A percentile compares a stretch with the other conserved stretches of the same genome.
phyloP scores from a whole-genome alignment of 352 stramenopile genomes.

The Phytophthora fragariaefolia region DNA sequence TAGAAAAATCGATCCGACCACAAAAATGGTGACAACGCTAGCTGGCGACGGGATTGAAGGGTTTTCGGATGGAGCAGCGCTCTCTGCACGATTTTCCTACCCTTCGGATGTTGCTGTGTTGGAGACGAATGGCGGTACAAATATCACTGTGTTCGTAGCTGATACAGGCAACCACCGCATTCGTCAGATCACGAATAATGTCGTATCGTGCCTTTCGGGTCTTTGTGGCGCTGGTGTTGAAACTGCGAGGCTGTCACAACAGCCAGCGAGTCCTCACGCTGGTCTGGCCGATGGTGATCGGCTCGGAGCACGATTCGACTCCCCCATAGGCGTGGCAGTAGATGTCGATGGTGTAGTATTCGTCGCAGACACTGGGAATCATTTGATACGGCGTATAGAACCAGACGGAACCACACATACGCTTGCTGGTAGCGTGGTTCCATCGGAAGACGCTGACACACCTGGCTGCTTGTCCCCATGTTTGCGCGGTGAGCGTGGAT shows the following conservation, averaged over 20 bases:
- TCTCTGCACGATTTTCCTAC: slow-evolving; percentile 61
- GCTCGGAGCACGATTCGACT: slow-evolving; percentile 89
- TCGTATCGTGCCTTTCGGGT: slow-evolving; percentile 90
- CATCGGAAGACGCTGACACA: slow-evolving; percentile 67
- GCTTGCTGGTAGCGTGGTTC: slow-evolving; percentile 63
- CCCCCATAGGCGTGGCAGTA: slow-evolving; percentile 89
- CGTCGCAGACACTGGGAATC: slow-evolving; percentile 97
- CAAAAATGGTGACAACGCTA: slow-evolving; percentile 56
- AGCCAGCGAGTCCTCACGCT: slow-evolving; percentile 66
- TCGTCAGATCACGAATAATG: slow-evolving; percentile 62
- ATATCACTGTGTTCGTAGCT: slow-evolving; percentile 67
- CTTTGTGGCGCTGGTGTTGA: slow-evolving; percentile 85
- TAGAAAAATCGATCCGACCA: slow-evolving; percentile 69
- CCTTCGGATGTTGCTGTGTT: slow-evolving; percentile 73
- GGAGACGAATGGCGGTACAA: slow-evolving; percentile 40
- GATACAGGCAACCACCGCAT: slow-evolving; percentile 89
- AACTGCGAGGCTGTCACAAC: slow-evolving; percentile 44
- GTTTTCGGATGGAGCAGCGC: slow-evolving; percentile 50
- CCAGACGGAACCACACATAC: slow-evolving; percentile 70
- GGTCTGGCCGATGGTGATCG: slow-evolving; percentile 91
- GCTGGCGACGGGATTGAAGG: slow-evolving; percentile 61
- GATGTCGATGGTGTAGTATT: slow-evolving; percentile 86
- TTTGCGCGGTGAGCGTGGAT: slow-evolving; percentile 88
- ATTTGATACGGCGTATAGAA: slow-evolving; percentile 90
- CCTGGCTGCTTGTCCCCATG: slow-evolving; percentile 91